Conservation (phyloP, 345 rosid genomes). For the Pistacia atlantica region DNA sequence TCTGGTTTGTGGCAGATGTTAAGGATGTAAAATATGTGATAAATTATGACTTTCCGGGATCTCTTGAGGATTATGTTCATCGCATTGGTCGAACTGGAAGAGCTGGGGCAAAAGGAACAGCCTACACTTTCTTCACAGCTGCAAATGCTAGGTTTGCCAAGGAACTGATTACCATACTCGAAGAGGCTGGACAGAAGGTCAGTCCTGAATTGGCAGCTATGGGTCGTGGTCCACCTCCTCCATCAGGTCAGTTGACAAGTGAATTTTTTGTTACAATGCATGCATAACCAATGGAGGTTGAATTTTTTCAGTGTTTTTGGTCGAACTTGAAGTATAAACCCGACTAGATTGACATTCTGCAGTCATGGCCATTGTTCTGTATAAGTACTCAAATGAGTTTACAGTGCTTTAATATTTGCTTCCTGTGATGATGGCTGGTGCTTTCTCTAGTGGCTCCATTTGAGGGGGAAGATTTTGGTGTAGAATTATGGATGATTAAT, state of each 20-base stretch:
- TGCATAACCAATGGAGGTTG: background rate
- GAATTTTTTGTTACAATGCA: background rate
- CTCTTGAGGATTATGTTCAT: constrained; percentile 98
- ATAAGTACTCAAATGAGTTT: background rate
- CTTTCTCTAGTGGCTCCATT: background rate
- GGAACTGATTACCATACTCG: constrained; percentile 80
- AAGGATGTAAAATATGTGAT: constrained; percentile 94
- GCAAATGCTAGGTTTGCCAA: constrained; percentile 96
- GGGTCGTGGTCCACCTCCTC: constrained; percentile 96
- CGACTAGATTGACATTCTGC: no score
- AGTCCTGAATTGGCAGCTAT: constrained; percentile 85
- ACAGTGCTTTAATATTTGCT: background rate
- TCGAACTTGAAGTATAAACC: background rate
- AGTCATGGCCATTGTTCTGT: background rate
- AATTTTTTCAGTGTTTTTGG: background rate
- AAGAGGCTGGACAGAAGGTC: constrained; percentile 99
- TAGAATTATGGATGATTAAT: background rate
- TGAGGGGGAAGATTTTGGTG: background rate
- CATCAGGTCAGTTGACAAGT: constrained; percentile 59
- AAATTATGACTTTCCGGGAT: constrained; percentile 98
- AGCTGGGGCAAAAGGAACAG: constrained; percentile 99
- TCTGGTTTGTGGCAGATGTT: constrained; percentile 66
- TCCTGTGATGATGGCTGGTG: background rate
- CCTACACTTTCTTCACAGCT: constrained; percentile 94
- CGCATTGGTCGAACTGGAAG: constrained; percentile 99